A percentile compares a stretch with the other conserved stretches of the same genome.
phyloP scores from a whole-genome alignment of 805 yeast species.

The Nematodospora valgi region DNA sequence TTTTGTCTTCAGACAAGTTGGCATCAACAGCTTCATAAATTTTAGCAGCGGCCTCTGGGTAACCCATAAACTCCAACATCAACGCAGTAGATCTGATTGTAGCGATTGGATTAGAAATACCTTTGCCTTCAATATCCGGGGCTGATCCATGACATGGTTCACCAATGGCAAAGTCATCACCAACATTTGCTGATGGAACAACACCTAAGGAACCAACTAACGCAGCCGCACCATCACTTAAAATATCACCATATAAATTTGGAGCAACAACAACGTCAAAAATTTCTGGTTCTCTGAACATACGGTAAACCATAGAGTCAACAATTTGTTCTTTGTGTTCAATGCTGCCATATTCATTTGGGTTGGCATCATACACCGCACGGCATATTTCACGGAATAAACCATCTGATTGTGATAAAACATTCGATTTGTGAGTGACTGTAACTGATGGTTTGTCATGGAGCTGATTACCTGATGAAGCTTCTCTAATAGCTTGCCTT shows the following conservation, averaged over 20 bases:
- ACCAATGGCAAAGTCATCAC: constrained; percentile 93
- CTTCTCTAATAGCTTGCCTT: constrained; percentile 75
- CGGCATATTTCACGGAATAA: constrained; percentile 87
- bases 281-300: constrained; percentile 97
- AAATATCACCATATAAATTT: constrained; percentile 94
- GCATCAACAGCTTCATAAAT: constrained; percentile 95
- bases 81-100: constrained; percentile 97
- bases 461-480: constrained; percentile 28
- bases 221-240: constrained; percentile 98
- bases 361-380: constrained; percentile 55
- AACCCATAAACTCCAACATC: constrained; percentile 94
- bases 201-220: constrained; percentile 96
- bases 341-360: constrained; percentile 55
- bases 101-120: constrained; percentile 94
- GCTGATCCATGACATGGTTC: constrained; percentile 99
- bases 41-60: constrained; percentile 82
- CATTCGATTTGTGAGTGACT: constrained; percentile 96
- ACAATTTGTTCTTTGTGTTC: constrained; percentile 92
- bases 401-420: constrained; percentile 88
- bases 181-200: constrained; percentile 97
- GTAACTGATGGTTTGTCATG: constrained; percentile 65
- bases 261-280: constrained; percentile 99
- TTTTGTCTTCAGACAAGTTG: constrained; percentile 72
- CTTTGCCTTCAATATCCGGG: constrained; percentile 96
- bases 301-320: constrained; percentile 97